phyloP scores from a whole-genome alignment of 2,329 filamentous ascomycete genomes.

The Ceratocystis huliohia region DNA sequence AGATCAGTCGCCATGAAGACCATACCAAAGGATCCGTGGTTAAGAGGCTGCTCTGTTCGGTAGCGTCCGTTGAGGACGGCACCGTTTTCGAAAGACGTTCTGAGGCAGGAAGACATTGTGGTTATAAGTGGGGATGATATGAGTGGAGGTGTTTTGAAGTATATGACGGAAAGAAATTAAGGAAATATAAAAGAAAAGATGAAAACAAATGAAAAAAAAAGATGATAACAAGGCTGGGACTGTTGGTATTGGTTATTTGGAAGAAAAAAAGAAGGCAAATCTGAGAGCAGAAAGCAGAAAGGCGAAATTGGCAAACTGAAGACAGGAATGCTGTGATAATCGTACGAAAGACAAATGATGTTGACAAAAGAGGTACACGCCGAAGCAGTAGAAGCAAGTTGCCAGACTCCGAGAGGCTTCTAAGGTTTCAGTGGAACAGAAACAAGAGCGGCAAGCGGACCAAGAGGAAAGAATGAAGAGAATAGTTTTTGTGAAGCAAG shows the following conservation, averaged over 20 bases:
- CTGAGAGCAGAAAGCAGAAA: conserved; percentile 5
- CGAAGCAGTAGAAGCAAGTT: conserved; percentile 10
- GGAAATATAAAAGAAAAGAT: conserved; percentile 20
- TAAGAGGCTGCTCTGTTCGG: conserved; percentile 82
- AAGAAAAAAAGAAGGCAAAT: conserved; percentile 12
- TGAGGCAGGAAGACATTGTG: conserved; percentile 64
- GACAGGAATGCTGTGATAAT: conserved; percentile 20
- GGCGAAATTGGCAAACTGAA: conserved; percentile 3
- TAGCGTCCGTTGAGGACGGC: conserved; percentile 80
- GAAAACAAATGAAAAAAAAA: conserved; percentile 14
- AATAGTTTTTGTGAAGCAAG: conserved; percentile 21
- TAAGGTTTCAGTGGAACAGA: conserved; percentile 3
- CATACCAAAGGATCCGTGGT: conserved; percentile 98
- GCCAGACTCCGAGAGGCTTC: conserved; percentile 8
- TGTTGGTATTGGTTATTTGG: conserved; percentile 17
- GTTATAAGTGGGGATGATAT: conserved; percentile 21
- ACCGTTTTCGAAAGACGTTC: conserved; percentile 66
- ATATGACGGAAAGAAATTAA: conserved; percentile 22
- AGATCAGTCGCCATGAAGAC: conserved; percentile 85
- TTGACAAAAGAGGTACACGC: conserved; percentile 4
- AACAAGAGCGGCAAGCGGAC: conserved; percentile 14
- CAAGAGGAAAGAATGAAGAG: conserved; percentile 24
- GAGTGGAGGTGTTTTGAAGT: conserved; percentile 2
- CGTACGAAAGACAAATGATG: conserved; percentile 16
- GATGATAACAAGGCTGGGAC: conserved; percentile 20